Percentiles rank a stretch among this genome's conserved stretches.
Conservation (phyloP, 2,329 filamentous ascomycete species). For the Epichloe sp. region DNA sequence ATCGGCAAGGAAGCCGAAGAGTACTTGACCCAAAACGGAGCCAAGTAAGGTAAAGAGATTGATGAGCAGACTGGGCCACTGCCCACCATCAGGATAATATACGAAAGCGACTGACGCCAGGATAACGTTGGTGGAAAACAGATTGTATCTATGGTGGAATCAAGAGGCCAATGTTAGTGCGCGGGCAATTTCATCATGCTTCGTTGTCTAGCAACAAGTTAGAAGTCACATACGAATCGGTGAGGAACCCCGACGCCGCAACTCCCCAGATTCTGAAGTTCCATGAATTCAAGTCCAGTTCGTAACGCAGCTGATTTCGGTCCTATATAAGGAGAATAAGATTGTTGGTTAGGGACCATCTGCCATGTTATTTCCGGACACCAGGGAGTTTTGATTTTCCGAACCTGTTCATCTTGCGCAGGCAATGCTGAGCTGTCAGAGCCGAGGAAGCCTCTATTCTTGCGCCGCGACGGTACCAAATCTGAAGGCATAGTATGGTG, state of each 20-base stretch:
- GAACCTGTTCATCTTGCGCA: slow-evolving; percentile 34
- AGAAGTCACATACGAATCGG: slow-evolving; percentile 31
- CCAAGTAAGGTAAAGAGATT: slow-evolving; percentile 40
- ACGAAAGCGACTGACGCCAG: slow-evolving; percentile 39
- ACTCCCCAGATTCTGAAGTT: slow-evolving; percentile 42
- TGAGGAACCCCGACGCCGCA: slow-evolving; percentile 40
- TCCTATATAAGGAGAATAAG: slow-evolving; percentile 22
- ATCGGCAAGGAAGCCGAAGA: slow-evolving; percentile 41
- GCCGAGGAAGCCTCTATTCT: slow-evolving; percentile 38
- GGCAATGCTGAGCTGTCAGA: slow-evolving; percentile 36
- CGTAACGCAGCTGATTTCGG: slow-evolving; percentile 37
- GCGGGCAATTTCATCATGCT: neutral
- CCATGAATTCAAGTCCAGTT: slow-evolving; percentile 41
- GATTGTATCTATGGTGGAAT: slow-evolving; percentile 29
- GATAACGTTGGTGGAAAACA: slow-evolving; percentile 42
- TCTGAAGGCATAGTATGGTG: slow-evolving; percentile 16
- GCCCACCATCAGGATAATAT: slow-evolving; percentile 33
- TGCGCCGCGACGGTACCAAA: slow-evolving; percentile 16
- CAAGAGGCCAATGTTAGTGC: neutral
- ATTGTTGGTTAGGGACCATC: slow-evolving; percentile 1
- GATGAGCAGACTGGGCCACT: slow-evolving; percentile 33
- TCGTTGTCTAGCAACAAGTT: neutral
- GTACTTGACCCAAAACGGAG: slow-evolving; percentile 37
- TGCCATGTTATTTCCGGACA: neutral
- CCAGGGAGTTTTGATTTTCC: slow-evolving; percentile 5